phyloP scores from a whole-genome alignment of 2,329 filamentous ascomycete genomes.

The Colletotrichum sp. region DNA sequence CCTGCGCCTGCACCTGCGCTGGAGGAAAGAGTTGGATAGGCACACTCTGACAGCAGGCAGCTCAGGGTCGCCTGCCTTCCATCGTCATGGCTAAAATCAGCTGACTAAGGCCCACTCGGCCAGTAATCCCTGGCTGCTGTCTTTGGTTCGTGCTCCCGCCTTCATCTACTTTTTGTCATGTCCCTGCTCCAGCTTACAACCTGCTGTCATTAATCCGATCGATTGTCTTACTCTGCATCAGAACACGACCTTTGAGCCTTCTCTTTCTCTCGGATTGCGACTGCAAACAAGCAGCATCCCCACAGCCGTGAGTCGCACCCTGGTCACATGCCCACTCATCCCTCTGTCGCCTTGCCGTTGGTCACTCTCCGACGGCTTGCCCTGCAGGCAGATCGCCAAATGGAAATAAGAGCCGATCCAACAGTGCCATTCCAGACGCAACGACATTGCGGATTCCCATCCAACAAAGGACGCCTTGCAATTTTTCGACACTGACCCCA shows the following conservation, averaged over 20 bases:
- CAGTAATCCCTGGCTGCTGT: neutral
- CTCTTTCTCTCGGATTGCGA: neutral
- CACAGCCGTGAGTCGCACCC: neutral
- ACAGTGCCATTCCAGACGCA: neutral
- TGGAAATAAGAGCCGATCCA: neutral
- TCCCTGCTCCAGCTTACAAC: neutral
- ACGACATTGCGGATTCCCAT: neutral
- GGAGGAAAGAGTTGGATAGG: neutral
- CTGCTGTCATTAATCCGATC: neutral
- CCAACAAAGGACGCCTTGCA: neutral
- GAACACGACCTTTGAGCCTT: neutral
- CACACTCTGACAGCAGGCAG: neutral
- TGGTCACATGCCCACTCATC: neutral
- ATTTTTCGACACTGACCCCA: neutral
- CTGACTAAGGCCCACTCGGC: neutral
- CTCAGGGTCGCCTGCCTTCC: neutral
- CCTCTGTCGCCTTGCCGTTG: neutral
- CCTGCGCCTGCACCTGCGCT: neutral
- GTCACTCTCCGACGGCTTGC: neutral
- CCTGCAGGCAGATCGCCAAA: neutral
- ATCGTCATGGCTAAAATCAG: neutral
- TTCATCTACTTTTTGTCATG: neutral
- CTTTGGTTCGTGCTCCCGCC: neutral
- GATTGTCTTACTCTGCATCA: neutral
- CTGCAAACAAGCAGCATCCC: neutral